phyloP scores from a whole-genome alignment of 129 eudicot genomes.

The Dittrichia graveolens region DNA sequence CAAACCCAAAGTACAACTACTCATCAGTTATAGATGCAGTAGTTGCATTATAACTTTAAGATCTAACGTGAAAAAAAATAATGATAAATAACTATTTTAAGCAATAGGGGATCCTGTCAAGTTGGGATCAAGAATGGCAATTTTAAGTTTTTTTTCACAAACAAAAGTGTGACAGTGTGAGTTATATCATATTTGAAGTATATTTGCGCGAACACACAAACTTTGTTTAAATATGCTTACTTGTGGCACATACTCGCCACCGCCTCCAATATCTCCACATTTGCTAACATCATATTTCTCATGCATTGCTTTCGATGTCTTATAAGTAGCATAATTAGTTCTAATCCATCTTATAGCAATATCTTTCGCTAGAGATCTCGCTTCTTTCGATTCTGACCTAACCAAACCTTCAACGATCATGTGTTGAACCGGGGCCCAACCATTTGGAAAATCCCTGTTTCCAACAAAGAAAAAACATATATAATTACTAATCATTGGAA shows the following conservation, averaged over 20 bases:
- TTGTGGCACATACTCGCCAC: conserved; percentile 93
- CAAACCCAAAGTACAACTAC: background rate
- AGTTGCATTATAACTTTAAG: too few species aligned
- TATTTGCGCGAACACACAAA: background rate
- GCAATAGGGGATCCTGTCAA: too few species aligned
- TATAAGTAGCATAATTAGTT: conserved; percentile 70
- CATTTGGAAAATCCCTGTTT: conserved; percentile 95
- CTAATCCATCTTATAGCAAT: conserved; percentile 79
- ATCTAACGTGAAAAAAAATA: too few species aligned
- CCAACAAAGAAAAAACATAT: background rate
- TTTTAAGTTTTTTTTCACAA: too few species aligned
- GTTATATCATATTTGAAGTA: too few species aligned
- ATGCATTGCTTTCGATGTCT: conserved; percentile 63
- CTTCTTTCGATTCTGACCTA: conserved; percentile 59
- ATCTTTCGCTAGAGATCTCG: conserved; percentile 63
- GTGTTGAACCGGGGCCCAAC: conserved; percentile 97
- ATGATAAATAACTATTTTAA: too few species aligned
- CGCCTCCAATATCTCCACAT: conserved; percentile 85
- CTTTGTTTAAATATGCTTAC: conserved; percentile 47
- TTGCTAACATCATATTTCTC: conserved; percentile 83
- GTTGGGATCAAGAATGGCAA: too few species aligned
- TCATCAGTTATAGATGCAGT: too few species aligned
- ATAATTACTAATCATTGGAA: background rate
- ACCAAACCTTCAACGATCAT: conserved; percentile 83
- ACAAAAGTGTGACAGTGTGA: too few species aligned